Base-by-base conservation (phyloP, 768 basidiomycete species). In the Amanita muscaria region DNA sequence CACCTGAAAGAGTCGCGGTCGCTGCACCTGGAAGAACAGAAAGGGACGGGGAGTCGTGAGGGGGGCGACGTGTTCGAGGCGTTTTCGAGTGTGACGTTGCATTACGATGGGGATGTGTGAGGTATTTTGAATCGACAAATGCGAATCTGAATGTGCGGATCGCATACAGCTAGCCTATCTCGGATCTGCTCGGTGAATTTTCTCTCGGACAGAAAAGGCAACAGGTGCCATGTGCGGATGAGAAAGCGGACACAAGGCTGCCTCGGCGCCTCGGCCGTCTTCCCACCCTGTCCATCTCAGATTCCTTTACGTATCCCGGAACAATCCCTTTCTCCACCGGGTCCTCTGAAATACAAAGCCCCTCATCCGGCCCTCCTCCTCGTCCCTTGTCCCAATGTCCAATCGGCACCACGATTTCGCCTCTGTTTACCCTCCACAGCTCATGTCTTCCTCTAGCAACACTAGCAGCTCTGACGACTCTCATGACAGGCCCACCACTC, bases 21-120 rank as follows among this genome's bases (percentile, higher is more conserved):
- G 49, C 73, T 97, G 56, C 90, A 96, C 62, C 75, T 94, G 53
- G 92, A 92, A 63, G 76, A 79, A 40, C 75, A 79, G 59, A 62
- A 67, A 48, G 58, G 58, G 40, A 58, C 59, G 45, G 54, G 44
- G 60, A 49, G 43, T 19, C 34, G 46, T 51, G 64, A 48, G 50
- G 60, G 61, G 46, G 61, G 66, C 50, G 89, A 92, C 63, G 64
- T 88, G 54, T 94, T 94, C 66, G 82, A 79, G 41, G 84, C 76
- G 36, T 96, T 96, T 66, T 85, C 81, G 57, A 90, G 87, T 62
- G 88, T 96, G 57, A 96, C 92, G 44, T 66, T 86, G 60, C 77
- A 86, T 53, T 80, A 90, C 64, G 88, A 89, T 55, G 88, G 84
- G 48, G 86, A 88, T 37, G 56, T 53, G 38, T 66, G 55, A 62